phyloP scores from a whole-genome alignment of 2,329 filamentous ascomycete species.

The Aureobasidium sp. region DNA sequence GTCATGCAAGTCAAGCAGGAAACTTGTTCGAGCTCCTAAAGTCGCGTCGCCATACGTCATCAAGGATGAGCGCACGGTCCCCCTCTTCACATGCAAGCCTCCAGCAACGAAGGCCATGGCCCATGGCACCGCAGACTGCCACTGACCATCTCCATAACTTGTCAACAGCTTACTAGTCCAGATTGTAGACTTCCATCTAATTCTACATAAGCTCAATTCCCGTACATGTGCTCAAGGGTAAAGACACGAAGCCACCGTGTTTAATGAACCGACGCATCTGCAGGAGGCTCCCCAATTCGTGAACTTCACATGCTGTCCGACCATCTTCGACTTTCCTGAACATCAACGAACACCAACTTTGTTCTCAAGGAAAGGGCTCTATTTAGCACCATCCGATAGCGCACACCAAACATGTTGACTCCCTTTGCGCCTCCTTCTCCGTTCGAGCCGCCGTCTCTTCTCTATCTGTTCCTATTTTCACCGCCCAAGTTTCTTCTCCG shows the following conservation, averaged over 20 bases:
- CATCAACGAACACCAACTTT: background rate
- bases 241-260: too few species aligned
- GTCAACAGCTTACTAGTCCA: too few species aligned
- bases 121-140: background rate
- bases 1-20: background rate
- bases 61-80: background rate
- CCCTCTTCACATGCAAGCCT: constrained; percentile 8
- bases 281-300: too few species aligned
- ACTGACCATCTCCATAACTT: too few species aligned
- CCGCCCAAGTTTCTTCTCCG: constrained; percentile 37
- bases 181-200: too few species aligned
- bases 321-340: background rate
- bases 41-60: background rate
- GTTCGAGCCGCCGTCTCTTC: constrained; percentile 22
- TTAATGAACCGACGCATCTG: too few species aligned
- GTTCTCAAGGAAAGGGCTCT: background rate
- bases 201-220: too few species aligned
- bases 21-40: constrained; percentile 3
- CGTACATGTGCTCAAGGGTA: too few species aligned
- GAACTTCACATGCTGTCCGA: too few species aligned
- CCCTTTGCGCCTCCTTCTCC: constrained; percentile 16
- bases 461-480: constrained; percentile 24
- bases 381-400: background rate
- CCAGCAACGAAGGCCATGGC: background rate
- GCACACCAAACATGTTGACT: background rate